A percentile compares a stretch with the other conserved stretches of the same genome.
Conservation (phyloP, 805 yeast species). For the Blastobotrys americana region DNA sequence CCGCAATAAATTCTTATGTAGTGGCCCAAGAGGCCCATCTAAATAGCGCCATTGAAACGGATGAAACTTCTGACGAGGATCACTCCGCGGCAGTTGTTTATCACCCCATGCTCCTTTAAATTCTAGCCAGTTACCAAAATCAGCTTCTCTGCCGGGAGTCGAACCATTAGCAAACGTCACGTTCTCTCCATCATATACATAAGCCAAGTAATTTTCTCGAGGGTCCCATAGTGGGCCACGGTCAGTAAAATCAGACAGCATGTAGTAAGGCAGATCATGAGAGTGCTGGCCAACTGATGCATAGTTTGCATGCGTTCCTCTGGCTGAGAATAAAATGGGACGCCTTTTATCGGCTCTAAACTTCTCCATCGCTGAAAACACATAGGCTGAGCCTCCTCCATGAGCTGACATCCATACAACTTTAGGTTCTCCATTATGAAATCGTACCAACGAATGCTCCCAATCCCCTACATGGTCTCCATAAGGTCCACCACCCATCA, state of each 20-base stretch:
- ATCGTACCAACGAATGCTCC: constrained; percentile 90
- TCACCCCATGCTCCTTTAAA: constrained; percentile 92
- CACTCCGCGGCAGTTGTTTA: constrained; percentile 52
- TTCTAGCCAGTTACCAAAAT: constrained; percentile 68
- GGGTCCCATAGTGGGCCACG: constrained; percentile 97
- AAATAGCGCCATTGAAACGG: constrained; percentile 86
- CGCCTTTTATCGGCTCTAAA: constrained; percentile 38
- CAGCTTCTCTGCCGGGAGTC: constrained; percentile 44
- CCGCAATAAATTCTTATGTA: constrained; percentile 66
- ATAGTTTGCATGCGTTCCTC: constrained; percentile 97
- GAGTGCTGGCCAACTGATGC: constrained; percentile 95
- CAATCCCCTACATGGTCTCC: constrained; percentile 98
- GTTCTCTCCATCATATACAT: constrained; percentile 60
- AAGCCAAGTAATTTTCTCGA: constrained; percentile 67
- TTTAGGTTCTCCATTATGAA: constrained; percentile 70
- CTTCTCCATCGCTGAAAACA: constrained; percentile 68
- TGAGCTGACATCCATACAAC: constrained; percentile 97
- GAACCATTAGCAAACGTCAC: constrained; percentile 37
- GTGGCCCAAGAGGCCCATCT: constrained; percentile 90
- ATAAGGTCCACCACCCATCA: constrained; percentile 95
- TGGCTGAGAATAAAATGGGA: constrained; percentile 81
- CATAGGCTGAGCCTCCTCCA: constrained; percentile 92
- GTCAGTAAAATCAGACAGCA: constrained; percentile 87
- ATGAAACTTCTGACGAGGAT: constrained; percentile 78
- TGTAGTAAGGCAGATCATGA: constrained; percentile 89